Evolutionary conservation across 139 green algal genomes (phyloP).

Genomic region (Tetraselmis chui): DNA sequence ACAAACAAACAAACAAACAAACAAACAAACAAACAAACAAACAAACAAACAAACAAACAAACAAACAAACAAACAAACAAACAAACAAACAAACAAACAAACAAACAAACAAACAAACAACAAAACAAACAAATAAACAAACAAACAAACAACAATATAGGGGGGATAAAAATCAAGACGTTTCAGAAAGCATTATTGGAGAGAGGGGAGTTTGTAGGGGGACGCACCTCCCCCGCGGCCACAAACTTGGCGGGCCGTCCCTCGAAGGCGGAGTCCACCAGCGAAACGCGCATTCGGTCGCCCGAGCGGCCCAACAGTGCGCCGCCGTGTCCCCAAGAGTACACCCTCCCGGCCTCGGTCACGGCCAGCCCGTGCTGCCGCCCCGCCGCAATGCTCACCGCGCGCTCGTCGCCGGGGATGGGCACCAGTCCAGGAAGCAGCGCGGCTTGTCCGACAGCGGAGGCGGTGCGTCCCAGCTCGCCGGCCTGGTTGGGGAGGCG

Average conservation of each 20-base stretch:
- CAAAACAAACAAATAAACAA: too few relatives aligned
- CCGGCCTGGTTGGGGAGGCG: slow-evolving; percentile 19
- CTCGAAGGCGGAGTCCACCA: background rate
- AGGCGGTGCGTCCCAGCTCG: slow-evolving; percentile 29
- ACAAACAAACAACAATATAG: too few relatives aligned
- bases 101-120: too few relatives aligned
- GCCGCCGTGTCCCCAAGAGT: slow-evolving; percentile 25
- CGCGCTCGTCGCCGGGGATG: background rate
- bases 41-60: too few relatives aligned
- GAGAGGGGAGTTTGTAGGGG: too few relatives aligned
- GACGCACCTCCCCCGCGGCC: slow-evolving; percentile 36
- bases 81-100: too few relatives aligned
- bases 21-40: too few relatives aligned
- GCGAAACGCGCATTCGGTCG: background rate
- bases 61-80: too few relatives aligned
- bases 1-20: too few relatives aligned
- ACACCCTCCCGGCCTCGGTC: slow-evolving; percentile 32
- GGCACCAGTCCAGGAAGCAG: background rate
- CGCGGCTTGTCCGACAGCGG: background rate
- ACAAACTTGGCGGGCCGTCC: slow-evolving; percentile 12
- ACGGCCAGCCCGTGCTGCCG: slow-evolving; percentile 39
- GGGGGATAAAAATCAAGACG: too few relatives aligned
- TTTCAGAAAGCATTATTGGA: too few relatives aligned
- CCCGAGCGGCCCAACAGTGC: background rate
- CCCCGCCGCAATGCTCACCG: slow-evolving; percentile 40